These are phyloP conservation scores for Fusarium paranaense DNA, from an alignment of 2,329 filamentous ascomycete genomes.

Conservation along the genomic window DNA sequence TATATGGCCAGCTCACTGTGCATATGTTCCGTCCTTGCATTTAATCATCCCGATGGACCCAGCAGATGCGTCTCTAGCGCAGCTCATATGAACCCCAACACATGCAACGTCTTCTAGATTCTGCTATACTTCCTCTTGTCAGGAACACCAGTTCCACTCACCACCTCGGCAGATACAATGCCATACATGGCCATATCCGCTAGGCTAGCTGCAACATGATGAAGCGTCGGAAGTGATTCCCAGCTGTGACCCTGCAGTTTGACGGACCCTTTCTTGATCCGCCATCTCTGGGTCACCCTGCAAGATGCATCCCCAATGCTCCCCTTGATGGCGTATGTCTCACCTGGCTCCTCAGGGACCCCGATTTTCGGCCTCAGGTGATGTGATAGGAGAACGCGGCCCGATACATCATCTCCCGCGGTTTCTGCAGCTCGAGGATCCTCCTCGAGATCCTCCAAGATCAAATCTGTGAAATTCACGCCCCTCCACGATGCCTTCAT, in stretches of 20 bases:
- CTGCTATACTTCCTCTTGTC: not conserved
- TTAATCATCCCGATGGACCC: not conserved
- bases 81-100: not conserved
- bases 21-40: constrained; percentile 53
- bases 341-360: constrained; percentile 6
- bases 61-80: not conserved
- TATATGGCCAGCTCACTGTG: not conserved
- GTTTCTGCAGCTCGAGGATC: not conserved
- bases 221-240: constrained; percentile 28
- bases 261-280: not conserved
- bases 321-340: constrained; percentile 8
- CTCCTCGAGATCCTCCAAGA: constrained; percentile 7
- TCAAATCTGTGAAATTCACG: constrained; percentile 16
- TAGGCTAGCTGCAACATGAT: constrained; percentile 29
- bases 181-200: constrained; percentile 32
- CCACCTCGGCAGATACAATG: constrained; percentile 15
- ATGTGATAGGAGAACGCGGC: not conserved
- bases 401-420: not conserved
- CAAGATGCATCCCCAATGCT: constrained; percentile 3
- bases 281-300: constrained; percentile 7
- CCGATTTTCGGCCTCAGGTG: constrained; percentile 19
- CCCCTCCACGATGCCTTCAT: constrained; percentile 26
- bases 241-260: constrained; percentile 12
- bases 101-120: not conserved
- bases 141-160: constrained; percentile 7